Base-by-base conservation (phyloP, 2,329 filamentous ascomycete genomes). In the Fusarium sp. region DNA sequence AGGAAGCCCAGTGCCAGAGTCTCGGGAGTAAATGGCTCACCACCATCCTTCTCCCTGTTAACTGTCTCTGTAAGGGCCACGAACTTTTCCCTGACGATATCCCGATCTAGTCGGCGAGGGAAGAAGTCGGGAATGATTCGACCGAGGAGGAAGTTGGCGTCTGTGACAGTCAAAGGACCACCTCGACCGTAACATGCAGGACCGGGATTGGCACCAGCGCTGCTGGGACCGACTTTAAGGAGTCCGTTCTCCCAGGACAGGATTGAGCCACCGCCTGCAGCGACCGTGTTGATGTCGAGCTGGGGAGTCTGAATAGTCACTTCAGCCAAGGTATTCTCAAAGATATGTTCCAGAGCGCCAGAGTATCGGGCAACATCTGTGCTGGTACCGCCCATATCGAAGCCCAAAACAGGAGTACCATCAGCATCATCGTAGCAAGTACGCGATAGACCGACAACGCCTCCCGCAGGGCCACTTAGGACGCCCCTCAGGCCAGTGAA, bases 241-340 rank as follows among this genome's bases (percentile, higher is more conserved):
- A 94, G 83, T 0, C 92, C 91, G 62, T 93, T 93, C 55, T 87
- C 86, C 82, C 89, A 93, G 69, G 90, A 89, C 2, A 93, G 81
- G 8, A 85, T 83, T 2, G 82, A 84, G 10, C 85, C 85, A 40
- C 85, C 85, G 6, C 84, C 84, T 20, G 84, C 84, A 11, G 84
- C 84, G 5, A 93, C 91, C 1, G 91, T 93, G 77, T 92, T 92
- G 80, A 93, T 93, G 73, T 93, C 91, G 3, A 93, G 84, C 74
- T 93, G 91, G 0, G 91, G 91, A 4, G 88, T 90, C 65, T 92
- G 90, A 15, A 93, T 92, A 1, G 90, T 91, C 2, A 93, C 88
- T 30, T 91, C 90, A 0, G 91, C 90, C 7, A 91, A 90, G 2
- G 90, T 92, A 3, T 90, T 91, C 70, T 92, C 90, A 60, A 92